Evolutionary conservation across 1,284 basidiomycete species (phyloP), one percentile per base, ranked within the genome.

Genomic region (Papiliotrema laurentii): DNA sequence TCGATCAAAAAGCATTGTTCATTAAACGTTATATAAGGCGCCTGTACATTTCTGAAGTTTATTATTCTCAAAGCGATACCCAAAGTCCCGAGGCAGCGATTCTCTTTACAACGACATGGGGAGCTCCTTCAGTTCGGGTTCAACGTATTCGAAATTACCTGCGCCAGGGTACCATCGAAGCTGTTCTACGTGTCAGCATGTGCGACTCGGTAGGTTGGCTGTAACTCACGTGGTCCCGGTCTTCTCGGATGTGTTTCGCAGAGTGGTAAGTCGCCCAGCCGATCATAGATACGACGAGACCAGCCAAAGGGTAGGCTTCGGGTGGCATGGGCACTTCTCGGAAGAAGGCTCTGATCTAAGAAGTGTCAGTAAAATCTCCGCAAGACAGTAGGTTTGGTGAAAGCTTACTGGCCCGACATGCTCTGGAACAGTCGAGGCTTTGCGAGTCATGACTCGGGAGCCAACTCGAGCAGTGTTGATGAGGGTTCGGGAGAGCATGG

Each of bases 251-350:
- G 31, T 56, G 50, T 28, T 52, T 56, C 21, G 14, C 16, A 28
- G 49, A 35, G 46, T 50, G 51, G 48, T 49, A 60, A 4, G 47
- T 46, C 18, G 50, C 55, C 28, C 24, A 51, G 27, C 55, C 55
- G 37, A 48, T 51, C 53, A 60, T 49, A 44, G 55, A 43, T 33
- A 51, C 36, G 38, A 58, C 53, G 50, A 66, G 49, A 34, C 50
- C 51, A 38, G 55, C 38, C 40, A 60, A 45, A 13, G 58, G 58
- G 49, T 60, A 60, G 27, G 50, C 55, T 45, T 60, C 58, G 26
- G 51, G 47, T 19, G 58, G 58, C 21, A 60, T 50, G 14, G 53
- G 53, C 25, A 27, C 39, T 35, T 37, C 50, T 11, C 45, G 31
- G 51, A 60, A 60, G 55, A 60, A 57, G 11, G 39, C 39, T 13